Evolutionary conservation across 768 basidiomycete genomes (phyloP).

Genomic region (Sporobolomyces pararoseus): DNA sequence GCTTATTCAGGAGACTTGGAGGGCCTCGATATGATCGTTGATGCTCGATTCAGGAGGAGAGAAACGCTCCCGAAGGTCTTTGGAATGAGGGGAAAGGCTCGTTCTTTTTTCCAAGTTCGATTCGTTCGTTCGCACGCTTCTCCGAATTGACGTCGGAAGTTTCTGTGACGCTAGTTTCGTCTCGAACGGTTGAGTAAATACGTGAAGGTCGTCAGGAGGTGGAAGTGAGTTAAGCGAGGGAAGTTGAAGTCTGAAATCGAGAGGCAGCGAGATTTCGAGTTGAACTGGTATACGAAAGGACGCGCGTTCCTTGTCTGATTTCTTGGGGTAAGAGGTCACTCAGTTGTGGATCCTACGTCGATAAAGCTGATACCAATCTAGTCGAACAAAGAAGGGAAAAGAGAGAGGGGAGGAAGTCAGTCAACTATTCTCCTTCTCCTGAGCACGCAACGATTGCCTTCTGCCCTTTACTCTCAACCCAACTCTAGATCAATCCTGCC

Average conservation of each 20-base stretch:
- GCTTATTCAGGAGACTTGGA: constrained; percentile 57
- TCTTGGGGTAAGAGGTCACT: too few relatives aligned
- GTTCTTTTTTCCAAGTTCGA: background rate
- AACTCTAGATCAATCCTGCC: too few relatives aligned
- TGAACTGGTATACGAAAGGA: too few relatives aligned
- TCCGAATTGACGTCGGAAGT: background rate
- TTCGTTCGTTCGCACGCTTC: background rate
- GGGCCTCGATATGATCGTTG: too few relatives aligned
- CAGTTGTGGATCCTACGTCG: constrained; percentile 5
- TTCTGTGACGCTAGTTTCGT: background rate
- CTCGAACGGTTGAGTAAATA: background rate
- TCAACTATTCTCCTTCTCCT: too few relatives aligned
- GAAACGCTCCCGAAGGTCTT: too few relatives aligned
- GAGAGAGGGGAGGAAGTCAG: background rate
- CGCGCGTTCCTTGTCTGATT: too few relatives aligned
- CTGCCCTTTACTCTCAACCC: too few relatives aligned
- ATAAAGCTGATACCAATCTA: background rate
- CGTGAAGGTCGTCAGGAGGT: background rate
- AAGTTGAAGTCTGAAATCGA: background rate
- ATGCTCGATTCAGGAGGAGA: too few relatives aligned
- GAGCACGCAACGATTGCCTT: too few relatives aligned
- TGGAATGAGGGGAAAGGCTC: too few relatives aligned
- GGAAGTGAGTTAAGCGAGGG: background rate
- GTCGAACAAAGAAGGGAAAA: background rate
- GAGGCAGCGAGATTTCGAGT: too few relatives aligned